Evolutionary conservation across 108 stramenopile genomes (phyloP).

Genomic region (Cylindrotheca closterium): DNA sequence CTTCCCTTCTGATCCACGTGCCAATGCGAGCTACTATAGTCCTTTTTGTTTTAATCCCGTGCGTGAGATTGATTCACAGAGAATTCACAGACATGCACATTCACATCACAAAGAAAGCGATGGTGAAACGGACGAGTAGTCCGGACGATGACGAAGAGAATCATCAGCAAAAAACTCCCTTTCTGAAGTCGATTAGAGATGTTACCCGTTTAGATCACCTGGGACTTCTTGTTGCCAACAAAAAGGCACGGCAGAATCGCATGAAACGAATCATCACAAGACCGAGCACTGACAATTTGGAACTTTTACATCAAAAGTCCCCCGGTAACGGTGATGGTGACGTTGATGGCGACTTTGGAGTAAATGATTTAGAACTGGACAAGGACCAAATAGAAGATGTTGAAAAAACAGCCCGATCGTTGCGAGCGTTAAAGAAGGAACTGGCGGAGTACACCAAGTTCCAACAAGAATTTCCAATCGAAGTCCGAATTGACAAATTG

Average conservation of each 20-base stretch:
- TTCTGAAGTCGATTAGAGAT: neutral
- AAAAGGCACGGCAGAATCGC: constrained; percentile 4
- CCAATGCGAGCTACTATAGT: too few relatives aligned
- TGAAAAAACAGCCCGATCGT: constrained; percentile 2
- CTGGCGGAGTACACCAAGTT: constrained; percentile 8
- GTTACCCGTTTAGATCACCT: constrained; percentile 8
- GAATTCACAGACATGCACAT: neutral
- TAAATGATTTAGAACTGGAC: neutral
- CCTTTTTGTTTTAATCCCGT: too few relatives aligned
- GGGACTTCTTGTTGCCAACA: constrained; percentile 2
- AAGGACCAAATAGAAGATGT: constrained; percentile 2
- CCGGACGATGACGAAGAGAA: too few relatives aligned
- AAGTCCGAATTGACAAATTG: constrained; percentile 42
- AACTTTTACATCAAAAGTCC: too few relatives aligned
- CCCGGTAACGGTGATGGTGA: too few relatives aligned
- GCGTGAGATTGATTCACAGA: too few relatives aligned
- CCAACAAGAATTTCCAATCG: constrained; percentile 23
- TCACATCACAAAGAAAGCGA: neutral
- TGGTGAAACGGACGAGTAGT: too few relatives aligned
- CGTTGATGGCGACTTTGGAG: too few relatives aligned
- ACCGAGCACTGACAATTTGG: too few relatives aligned
- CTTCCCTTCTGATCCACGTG: too few relatives aligned
- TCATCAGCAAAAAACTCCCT: neutral
- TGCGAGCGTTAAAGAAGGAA: constrained; percentile 9
- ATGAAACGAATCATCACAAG: too few relatives aligned